Evolutionary conservation across 441 rosid species (phyloP).

Genomic region (Adansonia grandidieri): DNA sequence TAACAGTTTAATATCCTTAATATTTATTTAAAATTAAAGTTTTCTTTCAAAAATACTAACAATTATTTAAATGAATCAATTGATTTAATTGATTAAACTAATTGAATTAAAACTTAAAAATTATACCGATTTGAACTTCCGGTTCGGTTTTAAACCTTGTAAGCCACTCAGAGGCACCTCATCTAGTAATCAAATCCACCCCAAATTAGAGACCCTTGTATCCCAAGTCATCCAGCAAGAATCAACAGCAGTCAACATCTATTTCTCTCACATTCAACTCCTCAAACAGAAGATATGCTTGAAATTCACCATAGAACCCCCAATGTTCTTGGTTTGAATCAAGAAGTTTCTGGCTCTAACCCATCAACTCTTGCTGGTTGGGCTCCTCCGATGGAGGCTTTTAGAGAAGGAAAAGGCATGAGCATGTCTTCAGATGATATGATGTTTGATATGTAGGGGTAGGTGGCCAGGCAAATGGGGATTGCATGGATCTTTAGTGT

Average conservation of each 20-base stretch:
- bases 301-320: slow-evolving; percentile 78
- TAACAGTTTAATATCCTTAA: no score
- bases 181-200: slow-evolving; percentile 72
- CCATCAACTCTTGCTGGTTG: slow-evolving; percentile 64
- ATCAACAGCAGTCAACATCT: slow-evolving; percentile 70
- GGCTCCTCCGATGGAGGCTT: slow-evolving; percentile 68
- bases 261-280: slow-evolving; percentile 68
- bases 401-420: slow-evolving; percentile 60
- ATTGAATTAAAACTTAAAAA: no score
- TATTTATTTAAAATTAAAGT: no score
- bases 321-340: slow-evolving; percentile 49
- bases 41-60: no score
- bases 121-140: no score
- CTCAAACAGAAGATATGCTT: slow-evolving; percentile 68
- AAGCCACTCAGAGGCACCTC: slow-evolving; percentile 65
- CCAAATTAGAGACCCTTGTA: slow-evolving; percentile 80
- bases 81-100: no score
- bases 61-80: no score
- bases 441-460: slow-evolving; percentile 58
- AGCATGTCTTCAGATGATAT: slow-evolving; percentile 47
- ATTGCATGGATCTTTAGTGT: slow-evolving; percentile 53
- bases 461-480: slow-evolving; percentile 50
- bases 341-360: slow-evolving; percentile 72
- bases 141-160: no score
- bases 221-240: slow-evolving; percentile 96